Base-by-base conservation (phyloP, 805 yeast genomes). In the Candida palmyrensis region DNA sequence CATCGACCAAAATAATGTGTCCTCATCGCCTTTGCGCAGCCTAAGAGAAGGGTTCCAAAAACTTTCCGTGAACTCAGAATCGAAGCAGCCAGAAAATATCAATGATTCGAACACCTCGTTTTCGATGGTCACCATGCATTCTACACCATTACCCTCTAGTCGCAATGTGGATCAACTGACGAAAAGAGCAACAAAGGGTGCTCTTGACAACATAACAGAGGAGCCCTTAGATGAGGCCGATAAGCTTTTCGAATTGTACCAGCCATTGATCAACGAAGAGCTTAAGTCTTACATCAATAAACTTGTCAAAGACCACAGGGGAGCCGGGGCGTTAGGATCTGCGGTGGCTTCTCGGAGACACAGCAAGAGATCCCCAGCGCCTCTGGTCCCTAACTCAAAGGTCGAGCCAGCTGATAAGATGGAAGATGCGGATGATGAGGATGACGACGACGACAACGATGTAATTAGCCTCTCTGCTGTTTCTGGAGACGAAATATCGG, bases 181-280 rank as follows among this genome's bases (percentile, higher is more conserved):
- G 6, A 6, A 8, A 6, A 25, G 11, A 7, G 12, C 7, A 7
- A 25, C 12, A n/a, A 9, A 8, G 16, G 11, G 11, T 6, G 9
- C 7, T 13, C 11, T 7, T 8, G 11, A 11, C 7, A 16, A 13
- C 6, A 7, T 12, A 6, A 24, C n/a, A n/a, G n/a, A n/a, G n/a
- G n/a, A n/a, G 8, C 6, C 6, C 6, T 16, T 16, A 6, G 19
- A 7, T n/a, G 34, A 24, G 6, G 29, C 42, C 18, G 46, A 44
- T 14, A 41, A 48, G 28, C 35, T 48, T 15, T 35, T 38, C n/a
- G 30, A 43, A 9, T 29, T 39, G 6, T 34, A 48, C 4, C 43
- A 41, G 26, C 47, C 55, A 12, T 33, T 45, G 12, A 35, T 45
- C 10, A 44, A 38, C 18, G 46, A 42, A 21, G 46, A 46, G 13